Base-by-base conservation (phyloP, 768 basidiomycete species). In the Podaxis pistillaris region DNA sequence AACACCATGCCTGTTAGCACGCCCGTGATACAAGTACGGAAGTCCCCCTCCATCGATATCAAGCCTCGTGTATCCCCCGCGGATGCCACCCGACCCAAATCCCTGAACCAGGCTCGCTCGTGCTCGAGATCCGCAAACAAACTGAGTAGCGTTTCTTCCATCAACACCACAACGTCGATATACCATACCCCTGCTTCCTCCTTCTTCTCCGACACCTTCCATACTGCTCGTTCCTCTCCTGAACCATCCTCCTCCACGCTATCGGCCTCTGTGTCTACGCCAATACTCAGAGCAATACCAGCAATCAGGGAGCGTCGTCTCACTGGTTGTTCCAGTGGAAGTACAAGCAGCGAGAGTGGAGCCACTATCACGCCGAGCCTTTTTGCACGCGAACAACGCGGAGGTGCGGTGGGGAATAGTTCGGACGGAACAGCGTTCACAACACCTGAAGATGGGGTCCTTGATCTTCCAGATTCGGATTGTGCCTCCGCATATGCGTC, bases 131-230 rank as follows among this genome's bases (percentile, higher is more conserved):
- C 81, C 9, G 68, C 72, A 30, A 74, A 79, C 68, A 73, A 75
- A 62, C 70, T 76, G 19, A 82, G 84, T 36, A 89, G 88, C 1
- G 72, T 86, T 64, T 79, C 82, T 40, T 86, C 86, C 22, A 80
- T 83, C 5, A 81, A 80, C 56, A 86, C 88, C 0, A 80, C 81
- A 1, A 69, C 85, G 2, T 85, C 88, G 0, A 78, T 86, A 46
- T 93, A 88, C 72, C 88, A 91, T 72, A 93, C 92, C 0, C 90
- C 92, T 6, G 84, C 87, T 0, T 93, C 91, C 0, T 91, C 90
- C n/a, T 64, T 91, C 47, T 88, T 85, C 65, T 87, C 91, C 65
- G 86, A 89, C 69, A 66, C 70, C 2, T 89, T 78, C 64, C 79
- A 84, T 19, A 85, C 87, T 6, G 87, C 89, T 2, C 81, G 83